Conservation (phyloP, 1,139 yeast species). For the Nakaseomyces delphensis region DNA sequence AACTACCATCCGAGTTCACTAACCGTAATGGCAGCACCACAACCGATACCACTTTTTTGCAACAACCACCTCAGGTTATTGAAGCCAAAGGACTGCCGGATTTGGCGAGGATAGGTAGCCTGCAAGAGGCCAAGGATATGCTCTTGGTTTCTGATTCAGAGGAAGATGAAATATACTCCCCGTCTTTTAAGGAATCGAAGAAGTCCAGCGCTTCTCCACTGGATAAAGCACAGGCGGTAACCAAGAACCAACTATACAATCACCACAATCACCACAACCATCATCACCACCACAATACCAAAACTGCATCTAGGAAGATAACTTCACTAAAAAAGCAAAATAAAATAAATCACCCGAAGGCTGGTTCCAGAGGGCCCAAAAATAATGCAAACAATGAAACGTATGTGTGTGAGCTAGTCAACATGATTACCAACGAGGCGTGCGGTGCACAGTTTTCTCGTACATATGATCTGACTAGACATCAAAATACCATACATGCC, state of each 20-base stretch:
- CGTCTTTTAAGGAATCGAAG: not conserved
- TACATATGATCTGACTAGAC: conserved; percentile 88
- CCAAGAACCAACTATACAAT: not conserved
- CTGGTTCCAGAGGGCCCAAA: not conserved
- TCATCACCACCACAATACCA: not conserved
- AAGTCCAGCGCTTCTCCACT: not conserved
- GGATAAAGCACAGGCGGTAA: not conserved
- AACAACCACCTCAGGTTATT: not conserved
- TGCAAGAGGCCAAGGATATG: conserved; percentile 1
- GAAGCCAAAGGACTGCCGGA: not conserved
- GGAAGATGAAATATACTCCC: conserved; percentile 1
- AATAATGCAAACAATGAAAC: conserved; percentile 30
- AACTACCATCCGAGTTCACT: conserved; percentile 6
- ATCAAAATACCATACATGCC: conserved; percentile 94
- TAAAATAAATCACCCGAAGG: conserved; percentile 2
- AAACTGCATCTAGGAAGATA: conserved; percentile 3
- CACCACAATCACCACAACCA: not conserved
- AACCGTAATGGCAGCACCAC: conserved; percentile 15
- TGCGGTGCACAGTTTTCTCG: conserved; percentile 84
- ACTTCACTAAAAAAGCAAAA: conserved; percentile 1
- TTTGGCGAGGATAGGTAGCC: not conserved
- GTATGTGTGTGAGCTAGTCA: conserved; percentile 52
- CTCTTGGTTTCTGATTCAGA: conserved; percentile 1
- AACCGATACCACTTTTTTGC: conserved; percentile 13
- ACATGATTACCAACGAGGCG: conserved; percentile 50